Evolutionary conservation across 805 yeast genomes (phyloP).

Genomic region (Candida morakotiae): DNA sequence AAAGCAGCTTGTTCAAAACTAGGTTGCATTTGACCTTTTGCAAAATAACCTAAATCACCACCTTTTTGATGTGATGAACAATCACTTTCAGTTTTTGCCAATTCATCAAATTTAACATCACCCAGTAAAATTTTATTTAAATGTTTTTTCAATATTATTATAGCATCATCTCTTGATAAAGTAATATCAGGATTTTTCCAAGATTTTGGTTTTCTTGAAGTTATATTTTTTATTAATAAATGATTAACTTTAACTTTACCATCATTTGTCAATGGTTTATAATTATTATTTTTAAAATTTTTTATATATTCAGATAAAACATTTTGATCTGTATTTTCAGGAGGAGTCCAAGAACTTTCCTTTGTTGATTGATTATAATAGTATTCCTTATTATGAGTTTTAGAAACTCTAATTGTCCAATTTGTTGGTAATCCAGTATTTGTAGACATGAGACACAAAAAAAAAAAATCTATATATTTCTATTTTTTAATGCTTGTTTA

Average conservation of each 20-base stretch:
- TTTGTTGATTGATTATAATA: conserved; percentile 66
- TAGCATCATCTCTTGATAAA: conserved; percentile 79
- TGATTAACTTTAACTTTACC: conserved; percentile 78
- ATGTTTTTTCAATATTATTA: conserved; percentile 53
- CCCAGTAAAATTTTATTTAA: conserved; percentile 61
- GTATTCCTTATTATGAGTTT: conserved; percentile 81
- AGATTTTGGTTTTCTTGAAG: conserved; percentile 84
- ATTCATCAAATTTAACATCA: conserved; percentile 57
- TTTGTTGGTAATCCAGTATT: conserved; percentile 77
- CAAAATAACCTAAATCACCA: conserved; percentile 90
- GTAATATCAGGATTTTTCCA: conserved; percentile 81
- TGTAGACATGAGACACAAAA: conserved; percentile 8
- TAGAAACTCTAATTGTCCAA: conserved; percentile 79
- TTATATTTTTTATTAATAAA: conserved; percentile 75
- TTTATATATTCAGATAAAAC: conserved; percentile 56
- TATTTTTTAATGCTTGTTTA: conserved; percentile 52
- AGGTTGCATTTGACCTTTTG: conserved; percentile 93
- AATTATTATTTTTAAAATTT: conserved; percentile 26
- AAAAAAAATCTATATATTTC: conserved; percentile 20
- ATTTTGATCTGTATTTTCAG: conserved; percentile 69
- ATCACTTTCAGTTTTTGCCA: conserved; percentile 83
- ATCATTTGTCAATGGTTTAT: conserved; percentile 44
- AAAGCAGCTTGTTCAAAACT: conserved; percentile 87
- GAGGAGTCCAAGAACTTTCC: conserved; percentile 88
- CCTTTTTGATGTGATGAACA: conserved; percentile 82